Percentiles rank a stretch among this genome's conserved stretches.
These are phyloP conservation scores for Epithele typhae DNA, from an alignment of 768 basidiomycete species.

Conservation along the genomic window DNA sequence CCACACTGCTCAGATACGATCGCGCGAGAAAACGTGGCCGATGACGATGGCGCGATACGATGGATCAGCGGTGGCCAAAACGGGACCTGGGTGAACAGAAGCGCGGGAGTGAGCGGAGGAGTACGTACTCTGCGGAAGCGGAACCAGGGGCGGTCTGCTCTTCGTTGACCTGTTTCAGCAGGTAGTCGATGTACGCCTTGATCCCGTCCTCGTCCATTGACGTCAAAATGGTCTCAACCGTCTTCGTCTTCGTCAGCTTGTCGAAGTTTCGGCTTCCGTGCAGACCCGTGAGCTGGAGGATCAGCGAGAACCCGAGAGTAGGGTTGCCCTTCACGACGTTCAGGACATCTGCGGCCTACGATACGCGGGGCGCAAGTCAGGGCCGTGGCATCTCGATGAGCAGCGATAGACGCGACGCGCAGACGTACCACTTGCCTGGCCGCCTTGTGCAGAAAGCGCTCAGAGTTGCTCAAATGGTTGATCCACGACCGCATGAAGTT, in stretches of 20 bases:
- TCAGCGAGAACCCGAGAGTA: conserved; percentile 75
- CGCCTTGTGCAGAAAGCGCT: conserved; percentile 87
- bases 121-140: conserved; percentile 12
- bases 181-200: conserved; percentile 66
- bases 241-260: conserved; percentile 87
- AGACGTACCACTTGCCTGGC: conserved; percentile 72
- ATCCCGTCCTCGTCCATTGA: conserved; percentile 74
- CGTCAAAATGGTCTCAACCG: conserved; percentile 77
- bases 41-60: conserved; percentile 20
- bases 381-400: neutral
- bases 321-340: conserved; percentile 71
- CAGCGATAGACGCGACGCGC: neutral
- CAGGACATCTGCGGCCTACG: conserved; percentile 72
- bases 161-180: conserved; percentile 61
- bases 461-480: conserved; percentile 85
- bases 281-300: conserved; percentile 79
- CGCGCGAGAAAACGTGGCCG: neutral
- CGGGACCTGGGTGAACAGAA: conserved; percentile 1
- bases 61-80: conserved; percentile 7
- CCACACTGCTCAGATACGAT: neutral
- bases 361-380: too few relatives aligned
- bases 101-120: neutral
- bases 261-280: conserved; percentile 89
- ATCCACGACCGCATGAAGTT: conserved; percentile 98
- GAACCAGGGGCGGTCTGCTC: conserved; percentile 6